Conservation (phyloP, 768 basidiomycete genomes). For the Pisolithus orientalis region DNA sequence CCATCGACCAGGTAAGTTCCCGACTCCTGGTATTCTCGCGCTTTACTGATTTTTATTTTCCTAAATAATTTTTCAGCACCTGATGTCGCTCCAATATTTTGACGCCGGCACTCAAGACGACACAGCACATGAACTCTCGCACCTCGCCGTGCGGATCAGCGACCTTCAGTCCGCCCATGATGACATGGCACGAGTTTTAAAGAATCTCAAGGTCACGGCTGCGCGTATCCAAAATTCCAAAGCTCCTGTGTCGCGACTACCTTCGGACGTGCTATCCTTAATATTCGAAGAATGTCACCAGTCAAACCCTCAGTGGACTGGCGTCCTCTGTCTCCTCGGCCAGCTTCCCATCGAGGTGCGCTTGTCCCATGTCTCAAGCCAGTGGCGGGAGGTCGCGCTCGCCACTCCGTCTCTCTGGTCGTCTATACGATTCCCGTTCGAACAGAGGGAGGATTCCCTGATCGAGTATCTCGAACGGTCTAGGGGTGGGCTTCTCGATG, state of each 20-base stretch:
- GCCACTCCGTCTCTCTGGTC: slow-evolving; percentile 30
- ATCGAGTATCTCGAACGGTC: slow-evolving; percentile 29
- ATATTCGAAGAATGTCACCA: slow-evolving; percentile 28
- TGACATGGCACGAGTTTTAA: slow-evolving; percentile 20
- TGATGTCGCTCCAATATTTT: slow-evolving; percentile 23
- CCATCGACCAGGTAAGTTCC: slow-evolving; percentile 17
- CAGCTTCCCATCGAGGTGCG: slow-evolving; percentile 29
- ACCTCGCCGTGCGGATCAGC: slow-evolving; percentile 19
- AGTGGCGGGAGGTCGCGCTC: slow-evolving; percentile 31
- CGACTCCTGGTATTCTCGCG: not conserved
- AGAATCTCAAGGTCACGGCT: slow-evolving; percentile 22
- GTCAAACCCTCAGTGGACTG: slow-evolving; percentile 25
- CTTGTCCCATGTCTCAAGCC: slow-evolving; percentile 28
- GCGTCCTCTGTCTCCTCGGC: slow-evolving; percentile 26
- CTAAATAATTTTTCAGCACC: slow-evolving; percentile 3
- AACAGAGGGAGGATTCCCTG: slow-evolving; percentile 24
- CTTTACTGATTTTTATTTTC: not conserved
- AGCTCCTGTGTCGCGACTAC: slow-evolving; percentile 24
- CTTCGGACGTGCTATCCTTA: slow-evolving; percentile 25
- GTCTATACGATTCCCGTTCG: slow-evolving; percentile 25
- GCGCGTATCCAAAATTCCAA: slow-evolving; percentile 27
- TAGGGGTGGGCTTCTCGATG: slow-evolving; percentile 22
- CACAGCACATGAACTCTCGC: slow-evolving; percentile 19
- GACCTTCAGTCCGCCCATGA: slow-evolving; percentile 25
- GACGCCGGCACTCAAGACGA: slow-evolving; percentile 8